Conservation (phyloP, 2,329 filamentous ascomycete species). For the Myrmaecium sp. region DNA sequence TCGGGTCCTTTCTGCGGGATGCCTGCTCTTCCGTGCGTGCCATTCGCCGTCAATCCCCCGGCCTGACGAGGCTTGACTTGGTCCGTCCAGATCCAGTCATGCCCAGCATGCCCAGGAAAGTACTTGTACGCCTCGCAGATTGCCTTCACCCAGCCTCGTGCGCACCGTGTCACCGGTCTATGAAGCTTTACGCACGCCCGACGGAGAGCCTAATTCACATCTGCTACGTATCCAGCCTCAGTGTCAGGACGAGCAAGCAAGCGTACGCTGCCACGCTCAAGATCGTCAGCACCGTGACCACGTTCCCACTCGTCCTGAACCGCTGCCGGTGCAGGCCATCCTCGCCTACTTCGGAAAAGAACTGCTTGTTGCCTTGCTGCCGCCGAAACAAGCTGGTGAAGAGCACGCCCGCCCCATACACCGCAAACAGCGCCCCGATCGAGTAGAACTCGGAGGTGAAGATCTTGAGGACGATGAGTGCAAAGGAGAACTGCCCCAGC, state of each 20-base stretch:
- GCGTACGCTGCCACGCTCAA: conserved; percentile 46
- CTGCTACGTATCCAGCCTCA: conserved; percentile 17
- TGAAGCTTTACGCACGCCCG: no score
- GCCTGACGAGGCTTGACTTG: no score
- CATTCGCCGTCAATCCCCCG: no score
- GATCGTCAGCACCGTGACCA: conserved; percentile 44
- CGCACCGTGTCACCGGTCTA: background rate
- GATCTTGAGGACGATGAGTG: conserved; percentile 86
- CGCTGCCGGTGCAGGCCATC: conserved; percentile 44
- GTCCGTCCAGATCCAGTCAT: no score
- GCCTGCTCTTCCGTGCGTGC: no score
- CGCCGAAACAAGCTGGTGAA: conserved; percentile 71
- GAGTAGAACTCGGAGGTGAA: conserved; percentile 94
- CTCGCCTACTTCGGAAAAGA: conserved; percentile 53
- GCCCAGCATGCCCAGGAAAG: no score
- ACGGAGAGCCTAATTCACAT: no score
- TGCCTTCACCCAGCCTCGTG: no score
- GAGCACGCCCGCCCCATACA: conserved; percentile 74
- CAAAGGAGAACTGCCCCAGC: conserved; percentile 86
- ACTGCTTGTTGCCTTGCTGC: conserved; percentile 84
- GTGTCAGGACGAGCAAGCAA: conserved; percentile 40
- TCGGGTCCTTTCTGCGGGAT: no score
- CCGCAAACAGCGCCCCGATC: conserved; percentile 88
- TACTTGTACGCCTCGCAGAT: no score
- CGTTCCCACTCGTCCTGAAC: conserved; percentile 50